Conservation (phyloP, 441 rosid genomes). For the Macaranga tanarius region DNA sequence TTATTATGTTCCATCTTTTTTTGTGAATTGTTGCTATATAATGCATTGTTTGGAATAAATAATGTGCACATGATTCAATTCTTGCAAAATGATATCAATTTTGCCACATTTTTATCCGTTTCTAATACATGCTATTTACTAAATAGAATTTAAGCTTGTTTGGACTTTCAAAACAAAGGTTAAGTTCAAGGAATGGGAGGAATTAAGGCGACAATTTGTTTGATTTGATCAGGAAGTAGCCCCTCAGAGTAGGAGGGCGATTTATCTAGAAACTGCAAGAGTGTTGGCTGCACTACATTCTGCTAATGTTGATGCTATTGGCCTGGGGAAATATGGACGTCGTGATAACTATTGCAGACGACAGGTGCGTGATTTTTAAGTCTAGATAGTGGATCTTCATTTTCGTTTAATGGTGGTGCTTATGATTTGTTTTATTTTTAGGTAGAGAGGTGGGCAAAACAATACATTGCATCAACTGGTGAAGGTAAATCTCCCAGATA, state of each 20-base stretch:
- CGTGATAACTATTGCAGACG: constrained; percentile 73
- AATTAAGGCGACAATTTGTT: constrained; percentile 4
- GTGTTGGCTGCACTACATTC: constrained; percentile 80
- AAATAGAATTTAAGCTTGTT: no score
- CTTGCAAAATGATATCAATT: no score
- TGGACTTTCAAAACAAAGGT: no score
- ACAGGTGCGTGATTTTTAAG: constrained; percentile 49
- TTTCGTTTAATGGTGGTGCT: constrained; percentile 5
- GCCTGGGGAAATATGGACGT: constrained; percentile 73
- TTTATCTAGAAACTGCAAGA: constrained; percentile 70
- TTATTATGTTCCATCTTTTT: neutral
- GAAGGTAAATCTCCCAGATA: constrained; percentile 70
- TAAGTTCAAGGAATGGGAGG: neutral
- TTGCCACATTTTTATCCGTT: no score
- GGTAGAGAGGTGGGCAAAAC: constrained; percentile 95
- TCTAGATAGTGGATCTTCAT: neutral
- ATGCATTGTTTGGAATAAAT: no score
- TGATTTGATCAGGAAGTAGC: constrained; percentile 50
- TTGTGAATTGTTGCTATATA: no score
- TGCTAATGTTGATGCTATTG: constrained; percentile 68
- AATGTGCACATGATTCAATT: no score
- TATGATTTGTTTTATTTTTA: constrained; percentile 25
- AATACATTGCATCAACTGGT: constrained; percentile 77
- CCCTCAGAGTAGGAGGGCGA: constrained; percentile 53
- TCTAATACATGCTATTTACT: no score